Evolutionary conservation across 2,329 filamentous ascomycete genomes (phyloP).

Genomic region (Chalaropsis thielavioides): DNA sequence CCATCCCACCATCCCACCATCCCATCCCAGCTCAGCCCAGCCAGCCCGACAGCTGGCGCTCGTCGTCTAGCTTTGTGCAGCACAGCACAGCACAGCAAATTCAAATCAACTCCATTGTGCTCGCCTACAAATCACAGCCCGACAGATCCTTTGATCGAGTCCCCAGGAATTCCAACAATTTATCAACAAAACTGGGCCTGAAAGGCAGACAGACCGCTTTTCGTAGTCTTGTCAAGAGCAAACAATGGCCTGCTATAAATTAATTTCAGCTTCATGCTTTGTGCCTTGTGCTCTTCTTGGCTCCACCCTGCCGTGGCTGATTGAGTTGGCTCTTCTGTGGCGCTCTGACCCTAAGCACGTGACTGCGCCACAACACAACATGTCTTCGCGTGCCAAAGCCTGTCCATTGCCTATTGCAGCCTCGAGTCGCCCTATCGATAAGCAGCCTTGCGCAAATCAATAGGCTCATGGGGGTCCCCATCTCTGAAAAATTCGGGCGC

Average conservation of each 20-base stretch:
- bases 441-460: conserved; percentile 2
- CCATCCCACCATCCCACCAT: too few species aligned
- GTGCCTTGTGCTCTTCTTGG: too few species aligned
- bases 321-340: not conserved
- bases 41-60: not conserved
- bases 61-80: not conserved
- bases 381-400: not conserved
- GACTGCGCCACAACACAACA: not conserved
- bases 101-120: not conserved
- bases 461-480: not conserved
- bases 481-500: not conserved
- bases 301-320: too few species aligned
- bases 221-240: too few species aligned
- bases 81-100: not conserved
- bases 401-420: not conserved
- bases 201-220: too few species aligned
- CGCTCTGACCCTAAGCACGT: not conserved
- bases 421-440: not conserved
- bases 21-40: too few species aligned
- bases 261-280: too few species aligned
- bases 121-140: not conserved
- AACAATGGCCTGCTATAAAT: too few species aligned
- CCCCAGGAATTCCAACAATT: not conserved
- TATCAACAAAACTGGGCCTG: not conserved
- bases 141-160: not conserved